Evolutionary conservation across 164 flowering plant genomes (phyloP), one percentile per base, ranked within the genome.

Genomic region (Chimonanthus salicifolius): DNA sequence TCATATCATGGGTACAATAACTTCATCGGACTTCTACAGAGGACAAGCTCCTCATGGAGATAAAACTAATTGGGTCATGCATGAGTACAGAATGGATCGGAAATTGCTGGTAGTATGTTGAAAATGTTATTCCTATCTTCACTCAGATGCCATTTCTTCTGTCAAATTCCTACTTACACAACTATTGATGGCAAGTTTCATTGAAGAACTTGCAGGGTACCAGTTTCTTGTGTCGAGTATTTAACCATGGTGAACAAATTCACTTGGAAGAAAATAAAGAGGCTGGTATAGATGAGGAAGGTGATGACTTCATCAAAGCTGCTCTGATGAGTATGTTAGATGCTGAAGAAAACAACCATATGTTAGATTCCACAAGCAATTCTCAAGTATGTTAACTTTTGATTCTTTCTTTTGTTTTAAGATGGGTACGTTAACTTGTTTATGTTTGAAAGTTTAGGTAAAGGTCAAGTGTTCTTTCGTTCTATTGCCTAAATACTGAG

Each of bases 31-130:
- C 45, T 86, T 80, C 76, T 81, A 76, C 70, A 76, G 71, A 63
- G 85, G 85, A 46, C 74, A 62, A 64, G 80, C 74, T 15, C 84
- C 84, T 50, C 6, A 64, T 70, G 85, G 66, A 18, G 60, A 8
- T 58, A 81, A 78, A 83, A 86, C 89, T 18, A 67, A 72, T 67
- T 89, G 90, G 90, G 65, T 83, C 62, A 84, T 89, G 90, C 85
- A 83, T 69, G 87, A 84, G 75, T 87, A 80, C 79, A 81, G 68
- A 74, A 75, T 86, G 72, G 77, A 74, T 65, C 78, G 33, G 33
- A 49, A 75, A 46, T 15, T 4, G 54, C 80, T 79, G 85, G 92
- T 87, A 80, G 4, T 44, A n/a, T 21, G 47, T 33, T 6, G 47
- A 58, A 21, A 69, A 51, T 33, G 33, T 67, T 43, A 49, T 20